Evolutionary conservation across 2,329 filamentous ascomycete genomes (phyloP).

Genomic region (Colletotrichum ledebouriae): DNA sequence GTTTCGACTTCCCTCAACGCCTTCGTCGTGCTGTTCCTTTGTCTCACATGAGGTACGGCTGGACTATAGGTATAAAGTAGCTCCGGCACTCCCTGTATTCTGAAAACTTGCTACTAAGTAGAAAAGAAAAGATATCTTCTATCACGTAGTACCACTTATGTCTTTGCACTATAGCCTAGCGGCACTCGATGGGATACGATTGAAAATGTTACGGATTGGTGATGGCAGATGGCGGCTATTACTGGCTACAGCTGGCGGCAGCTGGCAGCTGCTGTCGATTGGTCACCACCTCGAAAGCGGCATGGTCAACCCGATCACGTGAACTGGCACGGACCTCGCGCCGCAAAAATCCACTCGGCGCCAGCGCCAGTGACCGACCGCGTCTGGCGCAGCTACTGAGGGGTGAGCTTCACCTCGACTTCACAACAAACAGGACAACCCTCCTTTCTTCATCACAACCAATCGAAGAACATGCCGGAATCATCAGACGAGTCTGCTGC

Average conservation of each 20-base stretch:
- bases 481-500: conserved; percentile 34
- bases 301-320: neutral
- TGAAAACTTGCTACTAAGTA: too few relatives aligned
- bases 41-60: too few relatives aligned
- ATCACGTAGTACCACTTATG: too few relatives aligned
- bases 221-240: too few relatives aligned
- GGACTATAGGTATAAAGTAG: too few relatives aligned
- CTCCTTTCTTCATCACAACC: conserved; percentile 1
- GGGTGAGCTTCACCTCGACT: neutral
- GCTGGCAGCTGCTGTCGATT: neutral
- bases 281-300: neutral
- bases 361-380: neutral
- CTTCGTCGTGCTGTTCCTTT: too few relatives aligned
- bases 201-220: too few relatives aligned
- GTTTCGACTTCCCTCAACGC: too few relatives aligned
- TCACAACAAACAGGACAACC: neutral
- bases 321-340: conserved; percentile 10
- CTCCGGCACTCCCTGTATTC: too few relatives aligned
- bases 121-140: too few relatives aligned
- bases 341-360: conserved; percentile 9
- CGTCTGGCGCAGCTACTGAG: neutral
- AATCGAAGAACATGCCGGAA: conserved; percentile 19
- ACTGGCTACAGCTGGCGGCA: neutral
- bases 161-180: too few relatives aligned
- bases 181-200: too few relatives aligned